A percentile compares a stretch with the other conserved stretches of the same genome.
Conservation (phyloP, 495 filamentous ascomycete genomes). For the Staphylotrichum longicolle region DNA sequence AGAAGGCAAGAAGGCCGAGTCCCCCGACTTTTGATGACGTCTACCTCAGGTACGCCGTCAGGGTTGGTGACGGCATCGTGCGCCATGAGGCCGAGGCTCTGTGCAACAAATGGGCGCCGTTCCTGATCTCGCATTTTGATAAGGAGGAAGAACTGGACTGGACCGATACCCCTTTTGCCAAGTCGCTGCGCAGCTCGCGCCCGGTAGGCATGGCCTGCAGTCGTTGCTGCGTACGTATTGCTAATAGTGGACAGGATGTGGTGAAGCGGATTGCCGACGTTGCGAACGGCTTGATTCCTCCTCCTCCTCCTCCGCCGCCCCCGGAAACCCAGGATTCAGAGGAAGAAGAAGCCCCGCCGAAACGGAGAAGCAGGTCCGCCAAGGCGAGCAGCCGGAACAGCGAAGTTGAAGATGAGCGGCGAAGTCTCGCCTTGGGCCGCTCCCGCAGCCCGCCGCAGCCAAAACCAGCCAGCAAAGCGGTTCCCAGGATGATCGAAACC, state of each 20-base stretch:
- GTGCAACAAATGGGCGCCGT: constrained; percentile 38
- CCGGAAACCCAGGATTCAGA: no score
- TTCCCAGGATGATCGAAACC: constrained; percentile 18
- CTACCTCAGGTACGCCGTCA: constrained; percentile 44
- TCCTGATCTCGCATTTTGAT: constrained; percentile 44
- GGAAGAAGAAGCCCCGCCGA: neutral
- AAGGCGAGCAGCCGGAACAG: constrained; percentile 15
- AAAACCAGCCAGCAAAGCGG: constrained; percentile 10
- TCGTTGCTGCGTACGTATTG: no score
- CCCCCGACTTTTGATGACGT: constrained; percentile 33
- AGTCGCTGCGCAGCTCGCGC: constrained; percentile 34
- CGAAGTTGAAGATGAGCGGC: constrained; percentile 18
- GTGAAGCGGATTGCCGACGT: constrained; percentile 19
- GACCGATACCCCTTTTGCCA: constrained; percentile 39
- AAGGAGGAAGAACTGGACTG: constrained; percentile 35
- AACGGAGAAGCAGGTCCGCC: constrained; percentile 18
- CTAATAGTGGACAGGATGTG: constrained; percentile 17
- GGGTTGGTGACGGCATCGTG: constrained; percentile 42
- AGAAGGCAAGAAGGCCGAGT: constrained; percentile 25
- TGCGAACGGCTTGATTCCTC: constrained; percentile 11
- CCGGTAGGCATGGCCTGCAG: constrained; percentile 29
- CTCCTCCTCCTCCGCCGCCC: constrained; percentile 1
- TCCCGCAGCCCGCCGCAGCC: constrained; percentile 17
- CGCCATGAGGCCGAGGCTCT: constrained; percentile 39
- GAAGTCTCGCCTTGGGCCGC: neutral